phyloP scores from a whole-genome alignment of 352 stramenopile genomes.

The Phytophthora capsici region DNA sequence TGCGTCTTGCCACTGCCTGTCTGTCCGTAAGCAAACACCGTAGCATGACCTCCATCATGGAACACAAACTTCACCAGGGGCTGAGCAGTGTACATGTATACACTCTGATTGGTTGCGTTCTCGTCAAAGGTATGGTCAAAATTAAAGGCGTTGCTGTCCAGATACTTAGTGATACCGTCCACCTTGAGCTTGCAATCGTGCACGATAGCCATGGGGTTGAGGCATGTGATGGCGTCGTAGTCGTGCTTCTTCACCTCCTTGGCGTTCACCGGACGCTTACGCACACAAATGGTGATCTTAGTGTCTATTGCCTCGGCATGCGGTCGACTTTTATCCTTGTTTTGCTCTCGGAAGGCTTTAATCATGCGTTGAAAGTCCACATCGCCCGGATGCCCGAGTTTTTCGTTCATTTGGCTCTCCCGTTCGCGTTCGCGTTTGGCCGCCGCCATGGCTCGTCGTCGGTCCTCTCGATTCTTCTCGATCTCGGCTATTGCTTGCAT shows the following conservation, averaged over 20 bases:
- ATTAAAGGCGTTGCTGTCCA: slow-evolving; percentile 97
- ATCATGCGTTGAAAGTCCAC: slow-evolving; percentile 94
- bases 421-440: slow-evolving; percentile 87
- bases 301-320: slow-evolving; percentile 63
- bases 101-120: slow-evolving; percentile 89
- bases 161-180: slow-evolving; percentile 98
- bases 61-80: slow-evolving; percentile 96
- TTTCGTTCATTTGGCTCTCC: slow-evolving; percentile 85
- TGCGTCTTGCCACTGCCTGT: slow-evolving; percentile 94
- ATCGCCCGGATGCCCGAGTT: slow-evolving; percentile 82
- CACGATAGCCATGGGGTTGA: slow-evolving; percentile 94
- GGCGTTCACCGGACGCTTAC: slow-evolving; percentile 95
- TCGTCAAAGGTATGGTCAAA: slow-evolving; percentile 96
- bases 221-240: slow-evolving; percentile 96
- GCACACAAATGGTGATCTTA: slow-evolving; percentile 96
- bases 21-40: slow-evolving; percentile 97
- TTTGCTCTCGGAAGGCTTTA: slow-evolving; percentile 82
- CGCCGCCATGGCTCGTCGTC: slow-evolving; percentile 82
- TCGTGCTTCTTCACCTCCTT: slow-evolving; percentile 92
- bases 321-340: slow-evolving; percentile 55
- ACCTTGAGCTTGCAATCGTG: slow-evolving; percentile 98
- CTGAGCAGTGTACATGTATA: slow-evolving; percentile 92
- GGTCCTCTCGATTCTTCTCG: slow-evolving; percentile 86
- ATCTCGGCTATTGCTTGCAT: slow-evolving; percentile 84
- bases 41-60: slow-evolving; percentile 91